Conservation (phyloP, 2,329 filamentous ascomycete species). For the Ophiosphaerella herpotricha region DNA sequence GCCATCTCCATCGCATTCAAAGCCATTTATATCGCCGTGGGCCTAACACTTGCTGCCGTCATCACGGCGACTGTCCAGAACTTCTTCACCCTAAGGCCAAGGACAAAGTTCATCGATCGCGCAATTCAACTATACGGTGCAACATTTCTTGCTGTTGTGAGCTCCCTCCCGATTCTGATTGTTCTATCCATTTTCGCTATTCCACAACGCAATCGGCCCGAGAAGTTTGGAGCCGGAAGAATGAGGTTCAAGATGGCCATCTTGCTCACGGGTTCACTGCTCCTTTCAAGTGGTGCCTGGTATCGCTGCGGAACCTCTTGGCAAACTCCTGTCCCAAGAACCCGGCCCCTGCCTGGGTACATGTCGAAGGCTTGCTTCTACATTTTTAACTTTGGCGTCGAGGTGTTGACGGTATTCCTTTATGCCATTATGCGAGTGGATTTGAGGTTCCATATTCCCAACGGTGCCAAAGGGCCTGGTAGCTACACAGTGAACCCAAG, state of each 20-base stretch:
- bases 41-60: slow-evolving; percentile 65
- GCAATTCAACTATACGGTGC: slow-evolving; percentile 66
- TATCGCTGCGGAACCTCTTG: slow-evolving; percentile 68
- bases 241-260: slow-evolving; percentile 68
- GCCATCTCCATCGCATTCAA: slow-evolving; percentile 59
- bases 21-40: slow-evolving; percentile 62
- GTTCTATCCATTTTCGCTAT: slow-evolving; percentile 53
- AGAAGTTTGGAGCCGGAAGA: slow-evolving; percentile 69
- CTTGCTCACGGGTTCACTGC: slow-evolving; percentile 59
- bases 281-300: slow-evolving; percentile 69
- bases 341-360: slow-evolving; percentile 67
- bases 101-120: slow-evolving; percentile 59
- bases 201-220: slow-evolving; percentile 49
- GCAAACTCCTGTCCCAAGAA: slow-evolving; percentile 49
- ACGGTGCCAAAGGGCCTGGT: slow-evolving; percentile 63
- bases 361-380: slow-evolving; percentile 75
- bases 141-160: slow-evolving; percentile 66
- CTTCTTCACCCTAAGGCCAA: slow-evolving; percentile 66
- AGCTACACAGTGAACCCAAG: slow-evolving; percentile 3
- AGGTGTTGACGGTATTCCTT: slow-evolving; percentile 69
- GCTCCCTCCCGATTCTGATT: slow-evolving; percentile 68
- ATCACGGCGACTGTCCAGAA: slow-evolving; percentile 67
- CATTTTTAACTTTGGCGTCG: slow-evolving; percentile 74
- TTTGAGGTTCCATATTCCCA: slow-evolving; percentile 73
- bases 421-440: slow-evolving; percentile 74